Evolutionary conservation across 805 yeast species (phyloP), one percentile per base, ranked within the genome.

Genomic region (Hemisphaericaspora nanyangensis): DNA sequence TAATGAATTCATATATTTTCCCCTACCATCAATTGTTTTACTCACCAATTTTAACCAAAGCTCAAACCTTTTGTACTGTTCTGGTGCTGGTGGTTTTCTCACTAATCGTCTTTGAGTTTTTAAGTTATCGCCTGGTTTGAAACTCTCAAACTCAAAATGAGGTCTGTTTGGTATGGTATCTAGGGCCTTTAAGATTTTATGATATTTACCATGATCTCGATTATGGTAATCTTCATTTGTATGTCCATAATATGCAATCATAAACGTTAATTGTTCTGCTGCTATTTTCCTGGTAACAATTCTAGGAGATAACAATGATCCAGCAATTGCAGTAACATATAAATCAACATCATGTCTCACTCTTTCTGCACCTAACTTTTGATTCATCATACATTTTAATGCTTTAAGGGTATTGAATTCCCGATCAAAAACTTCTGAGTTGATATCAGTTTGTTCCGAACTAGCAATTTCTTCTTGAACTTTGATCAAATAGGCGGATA

Each of bases 381-480:
- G 76, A 50, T 83, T 84, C 65, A 85, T 72, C 53, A 87, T 61
- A 24, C 88, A 82, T 57, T 82, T 80, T 39, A 93, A 68, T 42
- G 95, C 87, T 47, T 82, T 82, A 37, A 88, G 73, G n/a, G 87
- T 72, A 24, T 80, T 77, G 44, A 76, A 77, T 60, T 93, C 98
- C 35, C 78, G 73, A 42, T 85, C 95, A 34, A 82, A 64, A 6
- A 76, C 58, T 43, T 79, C 79, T 32, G 63, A 69, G 41, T 69
- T 63, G 10, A 74, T 66, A 39, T 74, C 71, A 27, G 64, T 52
- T 16, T 51, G 49, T 19, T 60, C 65, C 11, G 33, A 38, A 34
- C 35, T 51, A 24, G 46, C 45, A 13, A 63, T 61, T 38, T 80
- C 67, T 34, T 78, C 80, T 40, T 75, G 77, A 31, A 93, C 51